Percentiles rank a stretch among this genome's conserved stretches.
Evolutionary conservation across 2,329 filamentous ascomycete genomes (phyloP).

Genomic region (Fusarium oxysporum): DNA sequence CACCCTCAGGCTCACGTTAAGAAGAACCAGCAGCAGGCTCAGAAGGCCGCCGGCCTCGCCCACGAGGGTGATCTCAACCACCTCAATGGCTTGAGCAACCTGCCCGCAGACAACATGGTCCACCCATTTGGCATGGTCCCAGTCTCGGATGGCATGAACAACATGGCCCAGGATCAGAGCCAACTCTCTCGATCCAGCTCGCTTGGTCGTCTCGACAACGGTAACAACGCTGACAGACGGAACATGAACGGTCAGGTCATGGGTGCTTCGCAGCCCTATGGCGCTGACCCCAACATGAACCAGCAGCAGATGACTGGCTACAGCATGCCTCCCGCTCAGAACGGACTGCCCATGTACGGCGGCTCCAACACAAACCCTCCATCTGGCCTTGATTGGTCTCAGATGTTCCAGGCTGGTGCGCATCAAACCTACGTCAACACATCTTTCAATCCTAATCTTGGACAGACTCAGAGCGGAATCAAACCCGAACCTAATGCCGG

Average conservation of each 20-base stretch:
- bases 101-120: conserved; percentile 67
- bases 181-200: conserved; percentile 72
- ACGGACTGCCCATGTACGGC: conserved; percentile 73
- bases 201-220: conserved; percentile 68
- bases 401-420: conserved; percentile 81
- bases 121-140: conserved; percentile 69
- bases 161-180: conserved; percentile 69
- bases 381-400: conserved; percentile 78
- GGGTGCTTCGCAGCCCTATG: conserved; percentile 66
- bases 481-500: conserved; percentile 73
- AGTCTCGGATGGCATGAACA: conserved; percentile 68
- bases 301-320: conserved; percentile 73
- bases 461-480: conserved; percentile 76
- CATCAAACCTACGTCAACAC: conserved; percentile 73
- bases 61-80: conserved; percentile 68
- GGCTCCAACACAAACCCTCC: conserved; percentile 71
- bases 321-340: conserved; percentile 71
- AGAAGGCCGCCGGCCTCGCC: conserved; percentile 65
- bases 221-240: conserved; percentile 67
- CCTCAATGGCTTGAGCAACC: conserved; percentile 70
- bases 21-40: conserved; percentile 73
- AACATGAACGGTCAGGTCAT: conserved; percentile 65
- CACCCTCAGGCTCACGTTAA: conserved; percentile 91
- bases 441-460: conserved; percentile 73
- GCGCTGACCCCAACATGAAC: conserved; percentile 70